Evolutionary conservation across 345 rosid species (phyloP).

Genomic region (Dovyalis caffra): DNA sequence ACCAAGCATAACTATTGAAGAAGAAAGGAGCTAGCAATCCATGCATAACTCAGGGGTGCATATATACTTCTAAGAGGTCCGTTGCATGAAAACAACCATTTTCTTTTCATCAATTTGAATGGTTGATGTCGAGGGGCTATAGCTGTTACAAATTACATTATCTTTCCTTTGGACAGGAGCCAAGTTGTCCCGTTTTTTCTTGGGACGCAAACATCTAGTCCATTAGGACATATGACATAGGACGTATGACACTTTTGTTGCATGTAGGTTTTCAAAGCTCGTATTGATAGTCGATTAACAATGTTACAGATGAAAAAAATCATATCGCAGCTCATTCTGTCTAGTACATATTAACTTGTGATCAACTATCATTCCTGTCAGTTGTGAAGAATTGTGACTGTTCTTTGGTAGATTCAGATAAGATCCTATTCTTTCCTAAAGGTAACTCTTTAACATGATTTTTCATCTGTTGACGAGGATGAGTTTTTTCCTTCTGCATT

Average conservation of each 20-base stretch:
- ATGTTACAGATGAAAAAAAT: too few relatives aligned
- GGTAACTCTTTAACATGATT: neutral
- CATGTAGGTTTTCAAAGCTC: too few relatives aligned
- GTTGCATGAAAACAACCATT: neutral
- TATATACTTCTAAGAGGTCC: neutral
- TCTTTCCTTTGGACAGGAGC: too few relatives aligned
- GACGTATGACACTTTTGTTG: too few relatives aligned
- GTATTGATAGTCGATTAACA: too few relatives aligned
- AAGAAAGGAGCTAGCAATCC: neutral
- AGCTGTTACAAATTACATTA: neutral
- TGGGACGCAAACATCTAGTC: too few relatives aligned
- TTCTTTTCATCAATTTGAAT: neutral
- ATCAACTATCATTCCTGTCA: neutral
- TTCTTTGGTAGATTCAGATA: neutral
- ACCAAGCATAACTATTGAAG: neutral
- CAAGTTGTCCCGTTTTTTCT: too few relatives aligned
- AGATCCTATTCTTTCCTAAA: neutral
- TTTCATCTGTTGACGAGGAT: neutral
- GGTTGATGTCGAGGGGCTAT: neutral
- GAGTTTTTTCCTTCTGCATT: neutral
- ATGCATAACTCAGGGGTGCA: neutral
- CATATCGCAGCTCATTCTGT: neutral
- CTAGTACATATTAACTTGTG: neutral
- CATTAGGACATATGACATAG: too few relatives aligned
- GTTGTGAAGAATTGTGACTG: neutral